Conservation (phyloP, 1,284 basidiomycete genomes). For the Athelia psychrophila region DNA sequence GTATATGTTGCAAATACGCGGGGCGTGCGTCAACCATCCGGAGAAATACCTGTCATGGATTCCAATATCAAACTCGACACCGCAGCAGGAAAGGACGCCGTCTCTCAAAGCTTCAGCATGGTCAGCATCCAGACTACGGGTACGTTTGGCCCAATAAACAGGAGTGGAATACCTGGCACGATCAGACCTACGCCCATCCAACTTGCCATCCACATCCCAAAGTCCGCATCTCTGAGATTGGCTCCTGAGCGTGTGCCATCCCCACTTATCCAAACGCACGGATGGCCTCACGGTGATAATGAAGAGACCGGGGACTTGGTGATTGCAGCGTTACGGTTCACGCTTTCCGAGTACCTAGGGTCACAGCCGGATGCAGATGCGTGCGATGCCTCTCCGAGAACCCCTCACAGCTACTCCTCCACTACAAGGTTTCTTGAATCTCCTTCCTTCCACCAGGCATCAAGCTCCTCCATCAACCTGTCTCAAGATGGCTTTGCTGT, state of each 20-base stretch:
- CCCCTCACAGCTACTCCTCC: background rate
- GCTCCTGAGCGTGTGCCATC: too few species aligned
- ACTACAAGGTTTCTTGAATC: background rate
- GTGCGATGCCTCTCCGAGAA: background rate
- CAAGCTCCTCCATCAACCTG: conserved; percentile 8
- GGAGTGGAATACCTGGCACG: too few species aligned
- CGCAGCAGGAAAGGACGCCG: too few species aligned
- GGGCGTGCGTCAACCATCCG: background rate
- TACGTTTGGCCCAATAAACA: too few species aligned
- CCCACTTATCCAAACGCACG: too few species aligned
- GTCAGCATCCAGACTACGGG: too few species aligned
- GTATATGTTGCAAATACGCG: background rate
- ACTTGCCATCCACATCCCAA: too few species aligned
- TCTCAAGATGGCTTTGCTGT: conserved; percentile 1
- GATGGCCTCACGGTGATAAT: too few species aligned
- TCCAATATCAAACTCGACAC: background rate
- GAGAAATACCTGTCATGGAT: background rate
- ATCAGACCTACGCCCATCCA: too few species aligned
- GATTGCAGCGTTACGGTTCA: conserved; percentile 11
- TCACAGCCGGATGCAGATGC: conserved; percentile 13
- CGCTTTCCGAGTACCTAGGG: conserved; percentile 18
- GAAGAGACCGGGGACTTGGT: too few species aligned
- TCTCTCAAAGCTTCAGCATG: too few species aligned
- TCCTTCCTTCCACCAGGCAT: background rate
- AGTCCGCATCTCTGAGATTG: too few species aligned